Base-by-base conservation (phyloP, 306 rosid genomes). In the Cyclanthera cordifolia region DNA sequence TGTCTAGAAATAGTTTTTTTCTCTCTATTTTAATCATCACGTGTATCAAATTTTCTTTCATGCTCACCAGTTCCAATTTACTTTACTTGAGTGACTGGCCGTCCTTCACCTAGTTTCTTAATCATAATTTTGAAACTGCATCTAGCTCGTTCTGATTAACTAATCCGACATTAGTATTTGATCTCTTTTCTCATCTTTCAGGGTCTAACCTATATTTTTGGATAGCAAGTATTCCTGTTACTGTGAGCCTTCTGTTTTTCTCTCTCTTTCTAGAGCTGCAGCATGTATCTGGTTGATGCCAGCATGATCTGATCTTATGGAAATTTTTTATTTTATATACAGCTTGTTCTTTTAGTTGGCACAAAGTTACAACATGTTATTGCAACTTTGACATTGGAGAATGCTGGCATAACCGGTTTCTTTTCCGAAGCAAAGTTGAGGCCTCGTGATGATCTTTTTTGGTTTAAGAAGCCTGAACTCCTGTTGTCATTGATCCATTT, bases 191-290 rank as follows among this genome's bases (percentile, higher is more conserved):
- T 69, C 67, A 28, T 71, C 57, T 55, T 19, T 23, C 94, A 93
- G 99, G 99, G 53, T 90, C 99, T 56, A 93, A 93, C 82, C 94
- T 93, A 23, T 90, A 93, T 72, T 87, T 93, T 86, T 93, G 99
- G 99, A 93, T 90, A 73, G 99, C 99, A 43, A 80, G 88, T 74
- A 83, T 87, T 80, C 99, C 99, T 70, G 61, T 87, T 53, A 34
- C 85, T 45, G 96, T 90, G 82, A 90, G 95, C 83, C 52, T 72
- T 43, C 76, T 60, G 15, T 47, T 65, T 20, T 46, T 55, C 78
- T 57, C 10, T 73, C 58, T 55, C 41, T 20, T 32, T 52, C 24
- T 15, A 46, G 20, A 66, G 34, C 43, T 25, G 71, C 43, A 47
- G 54, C 13, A 53, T 37, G 25, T 43, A 32, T 74, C 73, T 30